These are phyloP conservation scores for Millerozyma acaciae DNA, from an alignment of 805 yeast species.

Conservation along the genomic window DNA sequence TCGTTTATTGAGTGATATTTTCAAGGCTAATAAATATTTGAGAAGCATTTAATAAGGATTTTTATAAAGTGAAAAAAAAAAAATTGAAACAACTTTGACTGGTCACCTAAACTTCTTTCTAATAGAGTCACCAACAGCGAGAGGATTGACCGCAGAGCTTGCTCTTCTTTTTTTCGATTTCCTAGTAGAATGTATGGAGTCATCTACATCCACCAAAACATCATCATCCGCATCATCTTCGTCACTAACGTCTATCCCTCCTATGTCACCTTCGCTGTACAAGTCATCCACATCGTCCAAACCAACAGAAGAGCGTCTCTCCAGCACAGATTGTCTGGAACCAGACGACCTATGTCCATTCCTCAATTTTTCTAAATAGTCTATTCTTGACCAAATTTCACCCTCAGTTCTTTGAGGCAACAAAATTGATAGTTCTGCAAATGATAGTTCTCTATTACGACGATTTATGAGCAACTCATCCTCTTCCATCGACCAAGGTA, in stretches of 20 bases:
- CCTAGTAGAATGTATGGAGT: constrained; percentile 18
- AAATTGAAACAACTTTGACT: too few relatives aligned
- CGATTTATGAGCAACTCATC: constrained; percentile 61
- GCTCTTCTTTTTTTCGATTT: constrained; percentile 35
- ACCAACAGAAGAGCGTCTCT: constrained; percentile 38
- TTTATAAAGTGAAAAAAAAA: too few relatives aligned
- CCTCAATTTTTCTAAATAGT: constrained; percentile 37
- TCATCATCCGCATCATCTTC: constrained; percentile 29
- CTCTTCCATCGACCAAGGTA: constrained; percentile 62
- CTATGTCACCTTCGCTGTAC: constrained; percentile 39
- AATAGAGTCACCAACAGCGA: constrained; percentile 16
- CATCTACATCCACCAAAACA: constrained; percentile 35
- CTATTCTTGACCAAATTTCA: constrained; percentile 67
- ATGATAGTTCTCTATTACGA: constrained; percentile 53
- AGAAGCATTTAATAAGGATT: too few relatives aligned
- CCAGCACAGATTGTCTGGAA: constrained; percentile 24
- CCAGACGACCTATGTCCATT: constrained; percentile 29
- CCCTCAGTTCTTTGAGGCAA: constrained; percentile 69
- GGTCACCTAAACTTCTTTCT: too few relatives aligned
- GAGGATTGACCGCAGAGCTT: constrained; percentile 41
- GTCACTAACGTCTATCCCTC: constrained; percentile 26
- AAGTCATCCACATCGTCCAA: constrained; percentile 42
- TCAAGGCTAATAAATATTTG: too few relatives aligned
- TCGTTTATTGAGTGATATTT: too few relatives aligned
- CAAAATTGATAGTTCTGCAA: constrained; percentile 70